phyloP scores from a whole-genome alignment of 1,139 yeast genomes.

The Yarrowia galli region DNA sequence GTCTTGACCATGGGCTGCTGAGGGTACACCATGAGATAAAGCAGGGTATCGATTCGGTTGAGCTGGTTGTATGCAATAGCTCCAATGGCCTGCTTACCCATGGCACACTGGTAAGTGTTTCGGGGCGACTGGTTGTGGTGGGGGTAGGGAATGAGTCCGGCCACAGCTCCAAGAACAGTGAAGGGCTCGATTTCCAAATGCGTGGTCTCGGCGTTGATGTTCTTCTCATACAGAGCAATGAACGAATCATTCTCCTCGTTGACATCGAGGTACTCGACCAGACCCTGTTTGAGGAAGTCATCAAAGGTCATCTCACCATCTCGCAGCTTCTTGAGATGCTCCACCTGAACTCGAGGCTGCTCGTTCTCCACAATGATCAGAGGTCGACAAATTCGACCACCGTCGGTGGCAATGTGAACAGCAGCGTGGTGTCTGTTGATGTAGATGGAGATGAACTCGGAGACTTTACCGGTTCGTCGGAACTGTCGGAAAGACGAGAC shows the following conservation, averaged over 20 bases:
- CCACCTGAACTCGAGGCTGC: conserved; percentile 70
- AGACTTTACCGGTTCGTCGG: conserved; percentile 84
- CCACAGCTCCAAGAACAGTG: conserved; percentile 96
- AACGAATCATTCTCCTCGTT: conserved; percentile 96
- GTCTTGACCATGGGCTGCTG: conserved; percentile 99
- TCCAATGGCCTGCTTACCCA: conserved; percentile 99
- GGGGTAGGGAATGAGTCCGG: conserved; percentile 99
- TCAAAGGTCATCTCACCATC: conserved; percentile 83
- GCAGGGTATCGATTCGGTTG: conserved; percentile 90
- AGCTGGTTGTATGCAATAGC: conserved; percentile 98
- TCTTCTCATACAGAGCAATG: conserved; percentile 87
- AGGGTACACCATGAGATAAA: conserved; percentile 96
- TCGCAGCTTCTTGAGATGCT: conserved; percentile 67
- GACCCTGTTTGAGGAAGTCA: conserved; percentile 82
- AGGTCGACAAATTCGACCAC: conserved; percentile 98
- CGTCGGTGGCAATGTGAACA: conserved; percentile 98
- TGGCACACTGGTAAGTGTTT: conserved; percentile 98
- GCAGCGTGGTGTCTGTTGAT: conserved; percentile 89
- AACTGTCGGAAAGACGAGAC: conserved; percentile 78
- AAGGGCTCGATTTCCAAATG: conserved; percentile 97
- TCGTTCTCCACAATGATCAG: conserved; percentile 83
- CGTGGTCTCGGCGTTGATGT: conserved; percentile 65
- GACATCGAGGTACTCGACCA: conserved; percentile 95
- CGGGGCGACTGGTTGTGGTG: conserved; percentile 99
- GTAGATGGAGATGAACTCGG: conserved; percentile 90